Evolutionary conservation across 1,284 basidiomycete species (phyloP).

Genomic region (Trametes versicolor): DNA sequence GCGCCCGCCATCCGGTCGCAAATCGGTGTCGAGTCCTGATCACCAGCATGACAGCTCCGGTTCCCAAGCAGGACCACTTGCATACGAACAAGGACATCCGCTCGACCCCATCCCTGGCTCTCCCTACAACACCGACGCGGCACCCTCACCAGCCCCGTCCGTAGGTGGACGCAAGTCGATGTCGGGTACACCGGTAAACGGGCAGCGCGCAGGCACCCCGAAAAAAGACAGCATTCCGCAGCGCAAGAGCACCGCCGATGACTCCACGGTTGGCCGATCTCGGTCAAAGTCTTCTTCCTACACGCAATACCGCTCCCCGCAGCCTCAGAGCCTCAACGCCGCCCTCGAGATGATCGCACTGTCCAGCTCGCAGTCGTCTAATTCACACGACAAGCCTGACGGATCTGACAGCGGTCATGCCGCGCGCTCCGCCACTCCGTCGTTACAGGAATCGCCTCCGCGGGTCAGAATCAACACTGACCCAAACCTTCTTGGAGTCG

Average conservation of each 20-base stretch:
- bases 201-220: slow-evolving; percentile 19
- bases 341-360: slow-evolving; percentile 50
- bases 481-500: slow-evolving; percentile 25
- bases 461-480: slow-evolving; percentile 36
- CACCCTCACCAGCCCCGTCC: slow-evolving; percentile 52
- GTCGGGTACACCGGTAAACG: slow-evolving; percentile 32
- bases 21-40: slow-evolving; percentile 32
- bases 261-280: slow-evolving; percentile 46
- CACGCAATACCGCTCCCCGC: slow-evolving; percentile 42
- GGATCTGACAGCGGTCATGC: slow-evolving; percentile 31
- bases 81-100: slow-evolving; percentile 48
- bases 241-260: slow-evolving; percentile 36
- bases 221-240: slow-evolving; percentile 42
- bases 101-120: slow-evolving; percentile 72
- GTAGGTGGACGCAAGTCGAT: slow-evolving; percentile 31
- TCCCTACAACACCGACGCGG: slow-evolving; percentile 63
- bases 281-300: slow-evolving; percentile 62
- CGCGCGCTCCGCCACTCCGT: slow-evolving; percentile 25
- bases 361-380: slow-evolving; percentile 38
- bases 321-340: slow-evolving; percentile 51
- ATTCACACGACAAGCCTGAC: slow-evolving; percentile 27
- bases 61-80: slow-evolving; percentile 39
- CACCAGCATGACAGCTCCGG: slow-evolving; percentile 32
- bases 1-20: slow-evolving; percentile 28
- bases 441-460: slow-evolving; percentile 29